Conservation (phyloP, 257 asterid genomes). For the Nyctanthes arbortristis region DNA sequence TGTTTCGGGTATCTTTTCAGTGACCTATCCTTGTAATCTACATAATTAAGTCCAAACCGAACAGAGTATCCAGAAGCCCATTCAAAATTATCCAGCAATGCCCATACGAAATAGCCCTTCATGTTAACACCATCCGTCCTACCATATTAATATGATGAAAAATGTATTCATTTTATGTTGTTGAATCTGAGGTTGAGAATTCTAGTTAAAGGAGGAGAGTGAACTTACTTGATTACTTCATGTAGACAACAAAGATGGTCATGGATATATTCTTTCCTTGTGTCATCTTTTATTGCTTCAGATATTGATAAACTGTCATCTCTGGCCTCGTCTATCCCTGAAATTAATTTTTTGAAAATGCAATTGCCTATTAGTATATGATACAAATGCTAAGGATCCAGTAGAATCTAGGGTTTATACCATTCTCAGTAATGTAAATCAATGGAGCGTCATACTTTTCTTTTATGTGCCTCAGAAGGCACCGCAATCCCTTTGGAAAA, state of each 20-base stretch:
- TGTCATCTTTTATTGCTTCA: slow-evolving; percentile 33
- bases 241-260: slow-evolving; percentile 42
- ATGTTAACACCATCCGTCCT: slow-evolving; percentile 48
- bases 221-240: slow-evolving; percentile 34
- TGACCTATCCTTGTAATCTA: slow-evolving; percentile 29
- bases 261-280: slow-evolving; percentile 29
- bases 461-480: slow-evolving; percentile 34
- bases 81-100: slow-evolving; percentile 39
- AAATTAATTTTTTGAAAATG: background rate
- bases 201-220: background rate
- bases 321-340: slow-evolving; percentile 36
- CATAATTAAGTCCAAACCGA: slow-evolving; percentile 39
- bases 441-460: slow-evolving; percentile 35
- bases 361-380: background rate
- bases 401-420: slow-evolving; percentile 5
- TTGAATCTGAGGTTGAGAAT: background rate
- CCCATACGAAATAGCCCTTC: slow-evolving; percentile 48
- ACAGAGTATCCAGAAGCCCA: slow-evolving; percentile 35
- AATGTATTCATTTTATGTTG: background rate
- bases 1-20: slow-evolving; percentile 34
- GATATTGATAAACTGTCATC: slow-evolving; percentile 24
- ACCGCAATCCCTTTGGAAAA: slow-evolving; percentile 46
- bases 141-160: background rate
- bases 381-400: background rate
- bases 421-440: slow-evolving; percentile 51